These are phyloP conservation scores for Globisporangium camurandrum DNA, from an alignment of 352 stramenopile genomes.

Conservation along the genomic window DNA sequence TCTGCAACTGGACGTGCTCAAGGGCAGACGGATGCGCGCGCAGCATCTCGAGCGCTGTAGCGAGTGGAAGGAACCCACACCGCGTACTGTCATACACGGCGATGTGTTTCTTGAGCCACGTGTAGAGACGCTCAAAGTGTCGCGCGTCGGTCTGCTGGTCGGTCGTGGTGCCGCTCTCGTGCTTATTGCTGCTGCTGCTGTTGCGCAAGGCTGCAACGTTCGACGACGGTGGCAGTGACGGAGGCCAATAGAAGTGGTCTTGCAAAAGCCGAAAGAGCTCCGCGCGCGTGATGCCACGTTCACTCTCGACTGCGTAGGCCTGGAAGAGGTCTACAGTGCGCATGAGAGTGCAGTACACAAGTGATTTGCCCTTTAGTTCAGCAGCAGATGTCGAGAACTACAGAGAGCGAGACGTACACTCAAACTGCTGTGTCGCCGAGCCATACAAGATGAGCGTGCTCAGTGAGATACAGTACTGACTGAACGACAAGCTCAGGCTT, in stretches of 20 bases:
- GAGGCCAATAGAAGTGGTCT: constrained; percentile 58
- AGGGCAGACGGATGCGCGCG: constrained; percentile 31
- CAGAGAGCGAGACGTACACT: constrained; percentile 53
- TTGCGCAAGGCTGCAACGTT: background rate
- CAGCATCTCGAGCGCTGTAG: constrained; percentile 35
- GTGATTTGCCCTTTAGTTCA: background rate
- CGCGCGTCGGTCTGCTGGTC: constrained; percentile 22
- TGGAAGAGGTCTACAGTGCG: constrained; percentile 37
- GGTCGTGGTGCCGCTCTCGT: background rate
- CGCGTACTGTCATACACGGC: constrained; percentile 30
- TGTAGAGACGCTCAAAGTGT: constrained; percentile 61
- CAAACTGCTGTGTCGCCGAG: constrained; percentile 35
- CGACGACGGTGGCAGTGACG: background rate
- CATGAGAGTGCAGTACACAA: background rate
- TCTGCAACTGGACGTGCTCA: constrained; percentile 35
- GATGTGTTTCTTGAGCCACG: constrained; percentile 70
- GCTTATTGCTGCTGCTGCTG: constrained; percentile 7
- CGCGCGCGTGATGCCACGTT: constrained; percentile 41
- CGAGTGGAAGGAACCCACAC: constrained; percentile 26
- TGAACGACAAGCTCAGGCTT: constrained; percentile 31
- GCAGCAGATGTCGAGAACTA: too few relatives aligned
- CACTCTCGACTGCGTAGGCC: constrained; percentile 40
- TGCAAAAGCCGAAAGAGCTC: constrained; percentile 50
- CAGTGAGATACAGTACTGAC: constrained; percentile 42
- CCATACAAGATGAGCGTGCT: constrained; percentile 38